Evolutionary conservation across 2,329 filamentous ascomycete species (phyloP).

Genomic region (Xylariaceae sp.): DNA sequence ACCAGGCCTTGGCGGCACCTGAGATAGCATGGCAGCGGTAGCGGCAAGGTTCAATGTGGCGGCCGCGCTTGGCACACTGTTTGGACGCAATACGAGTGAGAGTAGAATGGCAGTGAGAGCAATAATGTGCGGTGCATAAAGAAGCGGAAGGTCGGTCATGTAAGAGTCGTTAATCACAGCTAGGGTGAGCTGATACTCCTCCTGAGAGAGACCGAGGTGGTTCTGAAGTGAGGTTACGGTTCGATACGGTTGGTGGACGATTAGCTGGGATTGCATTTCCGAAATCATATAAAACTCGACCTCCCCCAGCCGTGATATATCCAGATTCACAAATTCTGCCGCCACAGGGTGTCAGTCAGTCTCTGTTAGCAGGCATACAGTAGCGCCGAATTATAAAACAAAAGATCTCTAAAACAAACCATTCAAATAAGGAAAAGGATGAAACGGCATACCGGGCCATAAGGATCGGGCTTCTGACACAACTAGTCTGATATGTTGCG

Average conservation of each 20-base stretch:
- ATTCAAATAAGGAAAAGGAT: background rate
- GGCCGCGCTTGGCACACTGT: constrained; percentile 26
- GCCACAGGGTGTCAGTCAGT: constrained; percentile 1
- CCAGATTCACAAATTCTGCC: constrained; percentile 63
- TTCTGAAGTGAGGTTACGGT: constrained; percentile 66
- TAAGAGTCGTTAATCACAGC: constrained; percentile 88
- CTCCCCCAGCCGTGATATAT: constrained; percentile 81
- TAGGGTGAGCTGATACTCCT: constrained; percentile 73
- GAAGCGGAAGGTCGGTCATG: constrained; percentile 82
- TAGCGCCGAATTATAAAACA: background rate
- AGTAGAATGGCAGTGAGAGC: constrained; percentile 83
- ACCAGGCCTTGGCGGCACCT: constrained; percentile 36
- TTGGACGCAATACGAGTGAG: constrained; percentile 72
- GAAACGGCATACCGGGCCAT: constrained; percentile 61
- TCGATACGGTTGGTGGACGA: constrained; percentile 86
- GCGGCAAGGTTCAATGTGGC: constrained; percentile 42
- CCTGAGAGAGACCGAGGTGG: constrained; percentile 65
- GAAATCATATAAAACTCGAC: constrained; percentile 92
- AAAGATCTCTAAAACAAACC: too few species aligned
- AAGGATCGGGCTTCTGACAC: constrained; percentile 78
- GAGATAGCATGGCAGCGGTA: constrained; percentile 45
- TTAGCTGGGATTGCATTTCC: constrained; percentile 84
- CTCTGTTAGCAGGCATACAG: constrained; percentile 13
- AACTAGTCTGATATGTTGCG: constrained; percentile 90
- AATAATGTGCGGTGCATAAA: constrained; percentile 80